Conservation (phyloP, 2,329 filamentous ascomycete genomes). For the Fusarium nisikadoi region DNA sequence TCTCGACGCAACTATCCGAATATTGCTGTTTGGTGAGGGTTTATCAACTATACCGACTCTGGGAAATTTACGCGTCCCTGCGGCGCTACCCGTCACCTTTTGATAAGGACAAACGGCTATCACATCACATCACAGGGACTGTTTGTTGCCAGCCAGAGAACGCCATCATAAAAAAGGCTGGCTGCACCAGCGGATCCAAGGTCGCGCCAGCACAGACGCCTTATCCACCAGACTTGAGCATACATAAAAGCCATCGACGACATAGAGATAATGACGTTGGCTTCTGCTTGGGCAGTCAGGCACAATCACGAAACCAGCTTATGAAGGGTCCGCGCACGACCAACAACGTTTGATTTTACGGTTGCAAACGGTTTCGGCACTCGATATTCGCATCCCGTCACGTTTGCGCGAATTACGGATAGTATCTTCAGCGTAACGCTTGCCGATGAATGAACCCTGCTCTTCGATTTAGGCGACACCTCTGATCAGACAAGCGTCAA, state of each 20-base stretch:
- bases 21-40: conserved; percentile 13
- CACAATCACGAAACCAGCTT: neutral
- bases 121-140: neutral
- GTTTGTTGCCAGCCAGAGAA: neutral
- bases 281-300: conserved; percentile 5
- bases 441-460: conserved; percentile 8
- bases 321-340: neutral
- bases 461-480: conserved; percentile 13
- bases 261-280: conserved; percentile 28
- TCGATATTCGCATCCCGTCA: neutral
- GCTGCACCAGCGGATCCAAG: conserved; percentile 10
- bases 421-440: conserved; percentile 13
- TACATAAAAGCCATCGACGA: conserved; percentile 11
- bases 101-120: conserved; percentile 7
- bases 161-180: conserved; percentile 7
- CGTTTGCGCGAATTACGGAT: conserved; percentile 21
- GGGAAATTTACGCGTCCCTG: conserved; percentile 1
- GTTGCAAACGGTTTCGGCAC: neutral
- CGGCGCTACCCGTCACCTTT: conserved; percentile 16
- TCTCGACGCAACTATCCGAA: conserved; percentile 26
- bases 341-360: conserved; percentile 1
- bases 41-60: conserved; percentile 3
- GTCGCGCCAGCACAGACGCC: conserved; percentile 1
- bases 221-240: neutral
- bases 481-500: conserved; percentile 12